phyloP scores from a whole-genome alignment of 2,329 filamentous ascomycete species.

The Trematosphaeria pertusa region DNA sequence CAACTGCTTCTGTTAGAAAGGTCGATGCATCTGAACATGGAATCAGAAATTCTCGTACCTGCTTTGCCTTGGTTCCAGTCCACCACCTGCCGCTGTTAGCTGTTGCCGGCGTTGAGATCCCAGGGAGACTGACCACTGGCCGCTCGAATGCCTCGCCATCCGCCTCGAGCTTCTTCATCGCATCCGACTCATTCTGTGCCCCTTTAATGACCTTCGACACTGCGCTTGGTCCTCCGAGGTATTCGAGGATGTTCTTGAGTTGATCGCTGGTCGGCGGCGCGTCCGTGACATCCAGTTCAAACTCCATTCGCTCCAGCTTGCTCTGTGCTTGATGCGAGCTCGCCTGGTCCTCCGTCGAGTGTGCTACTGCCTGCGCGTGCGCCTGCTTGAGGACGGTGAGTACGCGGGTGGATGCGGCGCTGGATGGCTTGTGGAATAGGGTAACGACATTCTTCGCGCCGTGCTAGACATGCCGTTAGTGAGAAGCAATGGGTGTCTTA shows the following conservation, averaged over 20 bases:
- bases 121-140: slow-evolving; percentile 69
- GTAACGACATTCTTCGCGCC: slow-evolving; percentile 80
- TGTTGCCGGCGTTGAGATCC: background rate
- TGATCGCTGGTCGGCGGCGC: slow-evolving; percentile 81
- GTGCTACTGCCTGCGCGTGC: slow-evolving; percentile 71
- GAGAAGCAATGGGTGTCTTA: slow-evolving; percentile 3
- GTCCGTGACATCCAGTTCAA: slow-evolving; percentile 87
- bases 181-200: slow-evolving; percentile 76
- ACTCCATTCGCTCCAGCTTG: slow-evolving; percentile 68
- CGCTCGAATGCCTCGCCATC: slow-evolving; percentile 72
- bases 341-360: slow-evolving; percentile 77
- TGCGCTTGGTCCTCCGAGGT: slow-evolving; percentile 67
- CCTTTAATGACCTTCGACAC: slow-evolving; percentile 74
- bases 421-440: slow-evolving; percentile 87
- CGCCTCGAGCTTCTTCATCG: slow-evolving; percentile 78
- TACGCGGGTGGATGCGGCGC: slow-evolving; percentile 74
- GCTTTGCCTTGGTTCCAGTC: slow-evolving; percentile 94
- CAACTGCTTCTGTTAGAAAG: slow-evolving; percentile 52
- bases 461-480: slow-evolving; percentile 41
- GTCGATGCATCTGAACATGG: background rate
- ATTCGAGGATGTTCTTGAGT: slow-evolving; percentile 82
- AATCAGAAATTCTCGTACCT: slow-evolving; percentile 51
- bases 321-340: slow-evolving; percentile 69
- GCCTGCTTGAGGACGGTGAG: slow-evolving; percentile 81
- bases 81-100: slow-evolving; percentile 59